phyloP scores from a whole-genome alignment of 129 eudicot genomes.

The Flaveria linearis region DNA sequence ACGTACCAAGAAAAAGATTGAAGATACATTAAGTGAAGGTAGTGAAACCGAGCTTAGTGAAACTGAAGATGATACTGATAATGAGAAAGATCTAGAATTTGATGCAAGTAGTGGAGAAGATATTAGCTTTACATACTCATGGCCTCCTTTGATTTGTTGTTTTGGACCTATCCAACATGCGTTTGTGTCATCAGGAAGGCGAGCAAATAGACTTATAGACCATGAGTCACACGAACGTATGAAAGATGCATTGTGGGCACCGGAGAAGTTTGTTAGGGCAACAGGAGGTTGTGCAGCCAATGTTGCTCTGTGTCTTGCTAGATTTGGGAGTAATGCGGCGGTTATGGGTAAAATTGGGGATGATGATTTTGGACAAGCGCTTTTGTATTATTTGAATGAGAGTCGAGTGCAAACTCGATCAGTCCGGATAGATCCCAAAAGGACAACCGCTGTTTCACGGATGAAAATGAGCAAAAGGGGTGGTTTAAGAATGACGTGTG shows the following conservation, averaged over 20 bases:
- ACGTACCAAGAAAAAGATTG: constrained; percentile 57
- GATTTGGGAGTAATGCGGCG: constrained; percentile 86
- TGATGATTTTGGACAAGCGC: constrained; percentile 77
- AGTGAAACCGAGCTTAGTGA: constrained; percentile 57
- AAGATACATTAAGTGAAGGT: constrained; percentile 34
- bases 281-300: constrained; percentile 83
- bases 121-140: constrained; percentile 68
- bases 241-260: constrained; percentile 76
- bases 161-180: constrained; percentile 85
- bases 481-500: constrained; percentile 55
- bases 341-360: constrained; percentile 96
- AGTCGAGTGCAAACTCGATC: constrained; percentile 79
- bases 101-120: constrained; percentile 62
- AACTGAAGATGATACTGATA: constrained; percentile 52
- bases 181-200: constrained; percentile 83
- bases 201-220: constrained; percentile 75
- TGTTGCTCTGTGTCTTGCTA: constrained; percentile 84
- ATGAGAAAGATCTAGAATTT: constrained; percentile 51
- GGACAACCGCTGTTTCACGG: constrained; percentile 62
- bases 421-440: constrained; percentile 56
- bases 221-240: constrained; percentile 64
- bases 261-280: constrained; percentile 87
- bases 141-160: constrained; percentile 96
- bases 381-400: constrained; percentile 56
- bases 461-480: constrained; percentile 84